Conservation (phyloP, 768 basidiomycete genomes). For the Baorangia bicolor region DNA sequence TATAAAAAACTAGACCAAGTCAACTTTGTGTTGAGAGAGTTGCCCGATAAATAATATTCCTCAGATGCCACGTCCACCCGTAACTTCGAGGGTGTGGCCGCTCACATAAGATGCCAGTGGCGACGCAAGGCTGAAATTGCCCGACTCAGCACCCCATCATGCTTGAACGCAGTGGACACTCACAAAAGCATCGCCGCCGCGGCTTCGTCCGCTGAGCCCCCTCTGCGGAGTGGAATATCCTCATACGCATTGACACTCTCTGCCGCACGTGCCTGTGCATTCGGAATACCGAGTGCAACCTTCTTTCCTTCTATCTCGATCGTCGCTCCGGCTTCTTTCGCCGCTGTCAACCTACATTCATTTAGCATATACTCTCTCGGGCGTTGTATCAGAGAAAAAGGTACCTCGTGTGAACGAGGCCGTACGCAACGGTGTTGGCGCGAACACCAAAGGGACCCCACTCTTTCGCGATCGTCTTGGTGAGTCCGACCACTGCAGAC, state of each 20-base stretch:
- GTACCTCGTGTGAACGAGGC: conserved; percentile 74
- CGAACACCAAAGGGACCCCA: conserved; percentile 84
- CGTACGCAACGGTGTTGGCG: conserved; percentile 79
- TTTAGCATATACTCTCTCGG: conserved; percentile 1
- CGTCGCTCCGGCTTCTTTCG: conserved; percentile 72
- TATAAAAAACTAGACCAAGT: not conserved
- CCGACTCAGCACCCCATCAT: conserved; percentile 3
- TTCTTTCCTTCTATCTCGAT: conserved; percentile 84
- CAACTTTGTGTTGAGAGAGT: not conserved
- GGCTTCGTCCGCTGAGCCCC: conserved; percentile 72
- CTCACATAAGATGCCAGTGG: conserved; percentile 78
- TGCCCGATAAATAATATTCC: not conserved
- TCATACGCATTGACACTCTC: conserved; percentile 43
- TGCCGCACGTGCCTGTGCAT: conserved; percentile 40
- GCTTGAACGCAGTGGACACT: conserved; percentile 28
- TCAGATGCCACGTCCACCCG: conserved; percentile 77
- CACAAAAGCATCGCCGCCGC: conserved; percentile 76
- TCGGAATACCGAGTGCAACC: conserved; percentile 78
- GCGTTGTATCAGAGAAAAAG: not conserved
- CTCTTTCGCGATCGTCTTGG: conserved; percentile 86
- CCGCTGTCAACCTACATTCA: conserved; percentile 59
- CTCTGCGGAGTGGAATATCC: conserved; percentile 65
- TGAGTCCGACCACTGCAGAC: conserved; percentile 72
- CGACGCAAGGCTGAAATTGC: conserved; percentile 58
- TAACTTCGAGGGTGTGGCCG: conserved; percentile 83